These are phyloP conservation scores for Trichoderma aggressivum DNA, from an alignment of 2,329 filamentous ascomycete species.

Conservation along the genomic window DNA sequence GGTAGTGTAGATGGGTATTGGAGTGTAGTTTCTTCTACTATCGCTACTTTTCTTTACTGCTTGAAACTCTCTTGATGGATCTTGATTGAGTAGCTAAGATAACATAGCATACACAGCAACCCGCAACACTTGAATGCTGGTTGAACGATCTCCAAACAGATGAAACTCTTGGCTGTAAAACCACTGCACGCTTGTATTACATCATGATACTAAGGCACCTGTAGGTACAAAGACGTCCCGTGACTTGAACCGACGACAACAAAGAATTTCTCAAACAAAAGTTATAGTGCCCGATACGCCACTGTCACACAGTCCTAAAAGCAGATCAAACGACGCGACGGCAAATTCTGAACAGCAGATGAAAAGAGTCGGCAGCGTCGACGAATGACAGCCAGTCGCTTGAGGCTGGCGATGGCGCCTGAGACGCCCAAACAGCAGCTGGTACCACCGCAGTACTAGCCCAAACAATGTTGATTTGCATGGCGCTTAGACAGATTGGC, in stretches of 20 bases:
- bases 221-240: background rate
- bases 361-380: background rate
- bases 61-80: no score
- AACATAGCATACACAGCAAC: no score
- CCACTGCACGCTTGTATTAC: background rate
- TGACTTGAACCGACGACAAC: background rate
- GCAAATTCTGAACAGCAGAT: background rate
- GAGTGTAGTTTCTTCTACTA: background rate
- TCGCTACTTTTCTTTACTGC: background rate
- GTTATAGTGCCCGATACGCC: background rate
- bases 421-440: background rate
- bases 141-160: background rate
- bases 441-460: background rate
- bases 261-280: background rate
- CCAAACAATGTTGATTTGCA: background rate
- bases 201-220: no score
- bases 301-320: background rate
- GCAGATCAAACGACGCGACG: background rate
- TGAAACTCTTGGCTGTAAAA: background rate
- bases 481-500: conserved; percentile 8
- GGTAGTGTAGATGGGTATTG: background rate
- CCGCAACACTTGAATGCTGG: background rate
- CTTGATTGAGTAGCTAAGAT: no score
- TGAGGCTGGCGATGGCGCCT: background rate
- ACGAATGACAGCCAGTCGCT: conserved; percentile 19